These are phyloP conservation scores for Nakazawaea ishiwadae DNA, from an alignment of 805 yeast genomes.

Conservation along the genomic window DNA sequence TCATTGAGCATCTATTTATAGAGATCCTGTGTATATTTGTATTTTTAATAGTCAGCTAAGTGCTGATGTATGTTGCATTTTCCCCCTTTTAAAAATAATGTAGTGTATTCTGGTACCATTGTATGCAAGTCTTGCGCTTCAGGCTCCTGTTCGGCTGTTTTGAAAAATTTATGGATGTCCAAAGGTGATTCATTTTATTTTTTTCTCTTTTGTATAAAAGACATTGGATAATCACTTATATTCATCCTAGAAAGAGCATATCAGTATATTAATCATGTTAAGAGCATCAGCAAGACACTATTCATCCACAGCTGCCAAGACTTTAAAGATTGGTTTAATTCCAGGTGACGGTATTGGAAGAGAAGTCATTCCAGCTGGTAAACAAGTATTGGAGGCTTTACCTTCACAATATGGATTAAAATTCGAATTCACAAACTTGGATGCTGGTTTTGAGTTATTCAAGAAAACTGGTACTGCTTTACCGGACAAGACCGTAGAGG, in stretches of 20 bases:
- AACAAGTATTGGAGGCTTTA: constrained; percentile 76
- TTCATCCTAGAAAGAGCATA: too few species aligned
- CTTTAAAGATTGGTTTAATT: constrained; percentile 62
- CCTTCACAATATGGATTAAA: constrained; percentile 71
- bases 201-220: too few species aligned
- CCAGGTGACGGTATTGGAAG: constrained; percentile 99
- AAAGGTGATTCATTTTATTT: too few species aligned
- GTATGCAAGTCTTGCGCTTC: too few species aligned
- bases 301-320: constrained; percentile 29
- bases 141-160: too few species aligned
- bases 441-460: constrained; percentile 94
- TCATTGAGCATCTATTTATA: too few species aligned
- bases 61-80: too few species aligned
- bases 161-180: too few species aligned
- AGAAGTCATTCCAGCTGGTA: constrained; percentile 97
- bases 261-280: constrained; percentile 8
- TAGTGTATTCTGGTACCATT: too few species aligned
- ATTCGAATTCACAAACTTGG: constrained; percentile 82
- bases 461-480: constrained; percentile 93
- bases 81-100: too few species aligned
- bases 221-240: too few species aligned
- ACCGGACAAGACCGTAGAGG: constrained; percentile 85
- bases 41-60: too few species aligned
- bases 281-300: constrained; percentile 9
- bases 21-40: background rate